phyloP scores from a whole-genome alignment of 2,329 filamentous ascomycete species.

The Dactylellina drechsleri region DNA sequence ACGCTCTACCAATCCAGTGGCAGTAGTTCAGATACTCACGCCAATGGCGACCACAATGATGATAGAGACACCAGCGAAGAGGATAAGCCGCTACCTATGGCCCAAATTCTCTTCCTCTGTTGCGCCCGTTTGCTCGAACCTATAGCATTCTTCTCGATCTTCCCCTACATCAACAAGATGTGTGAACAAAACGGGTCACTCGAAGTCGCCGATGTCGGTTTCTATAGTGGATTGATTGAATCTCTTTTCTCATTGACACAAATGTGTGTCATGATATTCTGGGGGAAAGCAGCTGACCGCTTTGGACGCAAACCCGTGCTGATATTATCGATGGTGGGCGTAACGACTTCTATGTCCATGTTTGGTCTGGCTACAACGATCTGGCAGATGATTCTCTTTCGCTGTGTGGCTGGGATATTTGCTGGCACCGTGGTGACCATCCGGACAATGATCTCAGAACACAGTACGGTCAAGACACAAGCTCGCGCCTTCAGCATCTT shows the following conservation, averaged over 20 bases:
- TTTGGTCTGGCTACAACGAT: slow-evolving; percentile 76
- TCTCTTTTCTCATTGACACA: slow-evolving; percentile 78
- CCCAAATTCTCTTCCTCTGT: slow-evolving; percentile 78
- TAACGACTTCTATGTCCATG: slow-evolving; percentile 70
- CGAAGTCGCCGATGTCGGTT: slow-evolving; percentile 74
- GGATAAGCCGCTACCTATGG: slow-evolving; percentile 68
- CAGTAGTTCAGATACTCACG: no score
- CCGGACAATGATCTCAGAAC: slow-evolving; percentile 79
- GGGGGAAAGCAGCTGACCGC: slow-evolving; percentile 75
- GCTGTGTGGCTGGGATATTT: slow-evolving; percentile 78
- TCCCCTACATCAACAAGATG: slow-evolving; percentile 84
- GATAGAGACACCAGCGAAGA: slow-evolving; percentile 58
- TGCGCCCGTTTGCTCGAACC: slow-evolving; percentile 78
- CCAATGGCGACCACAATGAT: no score
- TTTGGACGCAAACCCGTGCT: slow-evolving; percentile 78
- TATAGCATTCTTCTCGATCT: slow-evolving; percentile 83
- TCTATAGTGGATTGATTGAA: slow-evolving; percentile 81
- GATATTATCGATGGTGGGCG: slow-evolving; percentile 73
- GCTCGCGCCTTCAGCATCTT: slow-evolving; percentile 80
- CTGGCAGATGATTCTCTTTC: slow-evolving; percentile 78
- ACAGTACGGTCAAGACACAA: slow-evolving; percentile 75
- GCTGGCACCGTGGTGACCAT: slow-evolving; percentile 78
- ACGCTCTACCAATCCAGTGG: no score
- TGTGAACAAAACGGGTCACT: slow-evolving; percentile 73
- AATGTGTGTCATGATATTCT: slow-evolving; percentile 79